These are phyloP conservation scores for Arthrobotrys megalospora DNA, from an alignment of 2,329 filamentous ascomycete genomes.

Conservation along the genomic window DNA sequence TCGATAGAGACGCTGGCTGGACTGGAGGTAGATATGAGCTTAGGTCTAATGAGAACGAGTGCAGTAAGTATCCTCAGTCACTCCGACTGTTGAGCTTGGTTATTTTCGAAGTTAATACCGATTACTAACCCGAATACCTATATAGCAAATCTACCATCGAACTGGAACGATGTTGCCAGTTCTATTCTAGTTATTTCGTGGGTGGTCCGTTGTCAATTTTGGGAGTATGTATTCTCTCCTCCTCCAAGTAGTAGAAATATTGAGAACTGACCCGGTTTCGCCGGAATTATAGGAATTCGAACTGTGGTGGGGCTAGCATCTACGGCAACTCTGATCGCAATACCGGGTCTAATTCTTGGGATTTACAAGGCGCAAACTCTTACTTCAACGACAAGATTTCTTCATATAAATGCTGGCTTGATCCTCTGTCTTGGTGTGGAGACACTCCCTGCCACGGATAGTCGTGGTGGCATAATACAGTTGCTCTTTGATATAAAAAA, in stretches of 20 bases:
- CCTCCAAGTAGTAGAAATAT: too few species aligned
- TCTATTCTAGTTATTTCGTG: slow-evolving; percentile 7
- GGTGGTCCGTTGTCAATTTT: slow-evolving; percentile 15
- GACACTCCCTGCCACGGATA: slow-evolving; percentile 19
- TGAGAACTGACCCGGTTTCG: not conserved
- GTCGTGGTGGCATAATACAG: not conserved
- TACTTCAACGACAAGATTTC: slow-evolving; percentile 25
- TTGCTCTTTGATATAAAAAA: not conserved
- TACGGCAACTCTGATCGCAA: slow-evolving; percentile 8
- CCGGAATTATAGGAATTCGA: not conserved
- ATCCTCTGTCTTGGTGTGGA: slow-evolving; percentile 28
- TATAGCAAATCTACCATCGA: slow-evolving; percentile 16
- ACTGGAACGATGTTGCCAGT: slow-evolving; percentile 26
- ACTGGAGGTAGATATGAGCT: slow-evolving; percentile 11
- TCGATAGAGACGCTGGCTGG: slow-evolving; percentile 3
- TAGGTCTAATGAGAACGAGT: slow-evolving; percentile 30
- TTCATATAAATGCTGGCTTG: slow-evolving; percentile 33
- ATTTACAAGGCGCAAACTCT: slow-evolving; percentile 34
- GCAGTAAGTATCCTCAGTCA: slow-evolving; percentile 25
- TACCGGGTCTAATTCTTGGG: slow-evolving; percentile 4
- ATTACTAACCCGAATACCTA: not conserved
- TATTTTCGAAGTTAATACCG: too few species aligned
- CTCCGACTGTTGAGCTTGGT: not conserved
- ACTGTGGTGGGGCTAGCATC: slow-evolving; percentile 9
- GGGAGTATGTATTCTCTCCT: not conserved